Evolutionary conservation across 106 monocot species (phyloP).

Genomic region (Apostasia ramifera): DNA sequence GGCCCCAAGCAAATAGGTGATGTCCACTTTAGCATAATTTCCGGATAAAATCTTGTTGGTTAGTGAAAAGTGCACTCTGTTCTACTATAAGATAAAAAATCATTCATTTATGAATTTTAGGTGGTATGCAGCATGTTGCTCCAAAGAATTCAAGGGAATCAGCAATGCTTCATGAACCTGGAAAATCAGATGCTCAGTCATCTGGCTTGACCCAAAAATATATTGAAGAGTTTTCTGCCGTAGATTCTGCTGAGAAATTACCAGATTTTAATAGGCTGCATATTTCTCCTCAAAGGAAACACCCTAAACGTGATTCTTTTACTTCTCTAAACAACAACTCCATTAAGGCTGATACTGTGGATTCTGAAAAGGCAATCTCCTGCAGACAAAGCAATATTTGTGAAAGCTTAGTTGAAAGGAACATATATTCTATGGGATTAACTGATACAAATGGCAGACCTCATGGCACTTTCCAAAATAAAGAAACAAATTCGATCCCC

Average conservation of each 20-base stretch:
- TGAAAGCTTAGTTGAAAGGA: too few relatives aligned
- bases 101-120: slow-evolving; percentile 30
- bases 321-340: too few relatives aligned
- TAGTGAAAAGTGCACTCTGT: too few relatives aligned
- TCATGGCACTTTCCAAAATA: neutral
- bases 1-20: too few relatives aligned
- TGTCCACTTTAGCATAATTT: too few relatives aligned
- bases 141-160: slow-evolving; percentile 1
- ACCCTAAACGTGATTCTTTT: too few relatives aligned
- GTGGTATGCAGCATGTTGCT: slow-evolving; percentile 27
- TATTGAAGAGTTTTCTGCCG: neutral
- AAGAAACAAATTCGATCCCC: neutral
- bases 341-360: too few relatives aligned
- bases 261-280: neutral
- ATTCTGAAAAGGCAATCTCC: too few relatives aligned
- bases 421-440: too few relatives aligned
- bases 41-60: too few relatives aligned
- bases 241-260: neutral
- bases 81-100: neutral
- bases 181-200: neutral
- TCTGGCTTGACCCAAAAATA: neutral
- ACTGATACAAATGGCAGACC: neutral
- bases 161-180: neutral
- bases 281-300: neutral
- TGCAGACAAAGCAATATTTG: too few relatives aligned